Percentiles rank a stretch among this genome's conserved stretches.
Evolutionary conservation across 441 rosid species (phyloP).

Genomic region (Theobroma grandiflorum): DNA sequence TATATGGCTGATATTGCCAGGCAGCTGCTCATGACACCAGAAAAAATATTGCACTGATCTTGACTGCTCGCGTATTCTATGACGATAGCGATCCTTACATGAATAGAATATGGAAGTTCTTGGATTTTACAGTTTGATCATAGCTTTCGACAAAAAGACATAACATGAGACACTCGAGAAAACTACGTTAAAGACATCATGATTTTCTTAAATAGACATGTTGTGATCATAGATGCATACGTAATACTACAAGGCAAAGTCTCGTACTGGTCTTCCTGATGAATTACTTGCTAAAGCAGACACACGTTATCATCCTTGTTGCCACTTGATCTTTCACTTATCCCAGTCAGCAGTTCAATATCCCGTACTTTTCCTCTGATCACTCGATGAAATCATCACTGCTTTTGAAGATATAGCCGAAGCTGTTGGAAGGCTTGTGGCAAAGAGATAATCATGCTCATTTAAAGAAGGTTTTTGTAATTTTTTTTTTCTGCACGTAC

Average conservation of each 20-base stretch:
- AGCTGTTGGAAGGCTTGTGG: background rate
- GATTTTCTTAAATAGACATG: conserved; percentile 9
- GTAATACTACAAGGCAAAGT: background rate
- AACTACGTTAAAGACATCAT: conserved; percentile 18
- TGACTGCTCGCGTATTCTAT: background rate
- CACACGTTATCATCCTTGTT: background rate
- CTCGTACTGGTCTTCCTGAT: background rate
- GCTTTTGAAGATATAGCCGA: background rate
- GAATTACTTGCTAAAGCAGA: background rate
- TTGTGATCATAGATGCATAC: background rate
- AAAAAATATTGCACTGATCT: background rate
- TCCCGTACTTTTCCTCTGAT: background rate
- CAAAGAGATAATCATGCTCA: background rate
- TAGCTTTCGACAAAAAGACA: conserved; percentile 15
- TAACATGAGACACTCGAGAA: background rate
- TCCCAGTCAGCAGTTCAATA: background rate
- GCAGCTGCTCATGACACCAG: background rate
- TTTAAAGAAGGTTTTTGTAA: too few species aligned
- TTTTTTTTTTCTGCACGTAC: too few species aligned
- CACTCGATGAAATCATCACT: conserved; percentile 12
- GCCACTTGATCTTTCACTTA: background rate
- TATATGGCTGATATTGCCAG: background rate
- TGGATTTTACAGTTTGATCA: conserved; percentile 12
- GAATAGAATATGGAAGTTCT: background rate
- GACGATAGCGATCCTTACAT: conserved; percentile 12